A percentile compares a stretch with the other conserved stretches of the same genome.
Evolutionary conservation across 129 eudicot genomes (phyloP).

Genomic region (Rutidosis leptorrhynchoides): DNA sequence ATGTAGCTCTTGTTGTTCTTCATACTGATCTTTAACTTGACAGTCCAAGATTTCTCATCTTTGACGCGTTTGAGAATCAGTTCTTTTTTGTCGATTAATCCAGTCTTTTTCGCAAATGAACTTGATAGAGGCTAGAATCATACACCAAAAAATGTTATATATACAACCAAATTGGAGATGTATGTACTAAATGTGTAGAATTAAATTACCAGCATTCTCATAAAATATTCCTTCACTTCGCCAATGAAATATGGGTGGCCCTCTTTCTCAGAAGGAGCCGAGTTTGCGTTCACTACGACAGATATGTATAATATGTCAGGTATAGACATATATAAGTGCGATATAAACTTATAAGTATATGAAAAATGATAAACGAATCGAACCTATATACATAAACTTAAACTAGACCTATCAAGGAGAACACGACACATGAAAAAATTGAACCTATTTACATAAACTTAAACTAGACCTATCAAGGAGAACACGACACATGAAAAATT

Average conservation of each 20-base stretch:
- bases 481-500: no score
- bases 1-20: background rate
- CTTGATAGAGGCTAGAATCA: slow-evolving; percentile 29
- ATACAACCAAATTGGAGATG: background rate
- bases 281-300: background rate
- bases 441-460: no score
- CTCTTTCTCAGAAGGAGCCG: background rate
- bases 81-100: slow-evolving; percentile 15
- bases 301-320: background rate
- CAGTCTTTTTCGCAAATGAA: slow-evolving; percentile 11
- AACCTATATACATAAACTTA: no score
- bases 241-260: slow-evolving; percentile 3
- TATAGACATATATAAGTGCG: no score
- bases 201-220: slow-evolving; percentile 10
- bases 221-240: slow-evolving; percentile 3
- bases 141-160: background rate
- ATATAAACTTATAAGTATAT: no score
- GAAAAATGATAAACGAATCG: no score
- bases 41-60: slow-evolving; percentile 18
- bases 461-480: no score
- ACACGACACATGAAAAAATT: no score
- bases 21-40: background rate
- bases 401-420: no score
- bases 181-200: background rate
- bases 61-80: slow-evolving; percentile 19